Conservation (phyloP, 495 filamentous ascomycete species). For the Aspergillus mulundensis region DNA sequence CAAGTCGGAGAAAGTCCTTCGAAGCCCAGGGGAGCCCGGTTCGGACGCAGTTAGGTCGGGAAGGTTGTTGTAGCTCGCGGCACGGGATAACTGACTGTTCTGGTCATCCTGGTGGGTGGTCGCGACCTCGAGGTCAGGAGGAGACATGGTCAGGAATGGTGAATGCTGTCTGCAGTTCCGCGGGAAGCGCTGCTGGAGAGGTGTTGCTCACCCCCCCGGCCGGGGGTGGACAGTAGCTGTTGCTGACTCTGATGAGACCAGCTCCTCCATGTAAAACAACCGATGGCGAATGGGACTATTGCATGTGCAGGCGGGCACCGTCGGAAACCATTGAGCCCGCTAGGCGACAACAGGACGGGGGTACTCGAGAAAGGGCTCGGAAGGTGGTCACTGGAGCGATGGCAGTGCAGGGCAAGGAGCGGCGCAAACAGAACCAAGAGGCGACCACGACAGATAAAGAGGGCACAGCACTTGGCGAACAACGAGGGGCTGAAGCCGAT, state of each 20-base stretch:
- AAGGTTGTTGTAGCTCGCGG: slow-evolving; percentile 44
- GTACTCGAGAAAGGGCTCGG: slow-evolving; percentile 5
- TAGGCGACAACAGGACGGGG: not conserved
- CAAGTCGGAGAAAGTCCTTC: slow-evolving; percentile 44
- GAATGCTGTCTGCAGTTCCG: slow-evolving; percentile 15
- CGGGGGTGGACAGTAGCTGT: slow-evolving; percentile 20
- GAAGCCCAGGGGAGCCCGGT: slow-evolving; percentile 26
- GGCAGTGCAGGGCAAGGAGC: slow-evolving; percentile 9
- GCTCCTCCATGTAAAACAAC: slow-evolving; percentile 38
- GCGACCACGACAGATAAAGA: slow-evolving; percentile 12
- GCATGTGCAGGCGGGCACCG: slow-evolving; percentile 14
- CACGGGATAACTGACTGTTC: slow-evolving; percentile 27
- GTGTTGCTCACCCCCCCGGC: slow-evolving; percentile 30
- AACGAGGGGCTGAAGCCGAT: not conserved
- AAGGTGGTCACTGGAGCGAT: not conserved
- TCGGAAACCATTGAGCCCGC: slow-evolving; percentile 12
- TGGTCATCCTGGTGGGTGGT: slow-evolving; percentile 26
- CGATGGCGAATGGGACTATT: slow-evolving; percentile 20
- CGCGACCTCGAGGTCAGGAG: slow-evolving; percentile 24
- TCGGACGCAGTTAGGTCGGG: slow-evolving; percentile 25
- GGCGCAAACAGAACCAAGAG: not conserved
- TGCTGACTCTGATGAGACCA: slow-evolving; percentile 36
- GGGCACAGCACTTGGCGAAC: not conserved
- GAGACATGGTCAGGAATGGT: slow-evolving; percentile 32
- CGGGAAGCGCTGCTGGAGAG: slow-evolving; percentile 13